Base-by-base conservation (phyloP, 345 rosid genomes). In the Gossypium mustelinum region DNA sequence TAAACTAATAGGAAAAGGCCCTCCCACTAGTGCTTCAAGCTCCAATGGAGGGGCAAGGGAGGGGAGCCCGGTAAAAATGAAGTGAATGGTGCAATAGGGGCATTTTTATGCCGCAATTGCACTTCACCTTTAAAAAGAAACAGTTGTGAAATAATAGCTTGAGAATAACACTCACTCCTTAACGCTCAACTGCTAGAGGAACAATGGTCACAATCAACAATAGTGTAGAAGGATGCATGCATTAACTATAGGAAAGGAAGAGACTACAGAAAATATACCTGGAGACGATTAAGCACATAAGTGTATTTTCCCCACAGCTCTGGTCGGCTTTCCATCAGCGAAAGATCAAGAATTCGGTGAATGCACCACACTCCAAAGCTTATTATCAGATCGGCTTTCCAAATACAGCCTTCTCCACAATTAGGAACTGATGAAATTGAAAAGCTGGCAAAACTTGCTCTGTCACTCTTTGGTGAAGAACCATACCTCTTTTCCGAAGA, bases 341-440 rank as follows among this genome's bases (percentile, higher is more conserved):
- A 96, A 82, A 96, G 80, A 79, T 86, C 90, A 61, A 96, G 98
- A 77, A 96, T 81, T 67, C 95, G 89, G 80, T 90, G 98, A 48
- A 96, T 90, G 84, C 99, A 92, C 99, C 99, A 96, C 8, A 96
- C 93, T 47, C 99, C 99, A 75, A 96, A 96, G 85, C 99, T 96
- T 75, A 85, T 82, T 13, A 93, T 79, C 81, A 96, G 76, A 80
- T 93, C 97, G 24, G 78, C 87, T 79, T 81, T 92, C 97, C 97
- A 96, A 17, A 92, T 82, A 62, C 99, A 96, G 77, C 89, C 98
- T 48, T 96, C 99, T 4, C 99, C 98, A 27, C 99, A 96, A 27
- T 92, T 80, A 24, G 98, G 98, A 83, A 93, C 83, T 0, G 97
- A 93, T 64, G 91, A 85, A 75, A 91, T 84, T 63, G 72, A 34